phyloP scores from a whole-genome alignment of 2,329 filamentous ascomycete genomes.

The Pseudofabraea citricarpa region DNA sequence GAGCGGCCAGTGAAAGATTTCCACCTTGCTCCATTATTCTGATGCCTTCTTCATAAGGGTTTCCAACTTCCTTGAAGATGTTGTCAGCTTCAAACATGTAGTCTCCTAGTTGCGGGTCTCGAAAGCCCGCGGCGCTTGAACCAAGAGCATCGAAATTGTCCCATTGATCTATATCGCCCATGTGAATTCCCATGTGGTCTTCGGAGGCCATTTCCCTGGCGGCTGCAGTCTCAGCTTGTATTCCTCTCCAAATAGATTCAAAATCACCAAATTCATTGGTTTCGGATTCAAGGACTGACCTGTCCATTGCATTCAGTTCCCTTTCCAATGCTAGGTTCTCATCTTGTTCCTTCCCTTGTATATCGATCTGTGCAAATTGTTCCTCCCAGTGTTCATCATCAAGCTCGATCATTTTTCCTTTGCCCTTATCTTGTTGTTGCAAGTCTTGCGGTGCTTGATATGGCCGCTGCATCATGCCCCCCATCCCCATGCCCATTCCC shows the following conservation, averaged over 20 bases:
- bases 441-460: constrained; percentile 36
- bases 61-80: constrained; percentile 72
- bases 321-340: constrained; percentile 33
- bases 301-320: constrained; percentile 86
- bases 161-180: constrained; percentile 78
- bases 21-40: constrained; percentile 91
- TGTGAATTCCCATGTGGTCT: constrained; percentile 55
- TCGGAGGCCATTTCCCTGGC: constrained; percentile 65
- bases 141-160: constrained; percentile 66
- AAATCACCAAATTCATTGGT: constrained; percentile 79
- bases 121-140: constrained; percentile 56
- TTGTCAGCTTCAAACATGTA: constrained; percentile 97
- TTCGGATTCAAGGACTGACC: constrained; percentile 69
- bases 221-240: constrained; percentile 69
- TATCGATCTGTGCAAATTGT: constrained; percentile 86
- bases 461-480: constrained; percentile 37
- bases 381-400: constrained; percentile 95
- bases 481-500: constrained; percentile 48
- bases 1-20: constrained; percentile 85
- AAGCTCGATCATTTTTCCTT: constrained; percentile 90
- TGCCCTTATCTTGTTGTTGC: constrained; percentile 58
- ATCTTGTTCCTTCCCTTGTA: constrained; percentile 46
- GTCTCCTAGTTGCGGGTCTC: constrained; percentile 76
- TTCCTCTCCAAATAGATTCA: constrained; percentile 82
- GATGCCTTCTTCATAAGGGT: constrained; percentile 89